Percentiles rank a stretch among this genome's conserved stretches.
Evolutionary conservation across 75 land plant species (phyloP).

Genomic region (Cupressus sempervirens): DNA sequence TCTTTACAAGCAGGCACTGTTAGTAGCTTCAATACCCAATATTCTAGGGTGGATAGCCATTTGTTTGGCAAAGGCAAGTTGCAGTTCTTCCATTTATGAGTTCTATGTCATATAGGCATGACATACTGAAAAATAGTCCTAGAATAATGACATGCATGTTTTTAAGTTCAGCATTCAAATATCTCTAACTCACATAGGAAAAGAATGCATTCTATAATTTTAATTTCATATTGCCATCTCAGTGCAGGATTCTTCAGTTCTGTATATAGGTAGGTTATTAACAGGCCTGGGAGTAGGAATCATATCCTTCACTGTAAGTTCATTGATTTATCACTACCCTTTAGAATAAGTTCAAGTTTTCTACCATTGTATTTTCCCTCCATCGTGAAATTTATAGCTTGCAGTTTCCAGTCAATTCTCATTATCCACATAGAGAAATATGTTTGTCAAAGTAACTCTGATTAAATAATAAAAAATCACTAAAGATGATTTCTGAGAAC

Average conservation of each 20-base stretch:
- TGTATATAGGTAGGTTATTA: slow-evolving; percentile 21
- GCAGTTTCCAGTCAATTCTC: neutral
- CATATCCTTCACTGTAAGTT: slow-evolving; percentile 35
- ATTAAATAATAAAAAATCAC: too few relatives aligned
- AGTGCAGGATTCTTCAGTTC: slow-evolving; percentile 16
- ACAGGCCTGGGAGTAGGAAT: slow-evolving; percentile 31
- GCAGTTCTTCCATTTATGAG: neutral
- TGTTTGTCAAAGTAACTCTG: neutral
- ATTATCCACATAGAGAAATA: neutral
- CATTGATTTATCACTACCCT: neutral
- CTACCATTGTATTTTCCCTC: neutral
- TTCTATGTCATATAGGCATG: neutral
- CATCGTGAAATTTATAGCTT: neutral
- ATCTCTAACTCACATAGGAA: neutral
- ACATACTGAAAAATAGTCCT: neutral
- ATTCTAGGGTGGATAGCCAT: slow-evolving; percentile 81
- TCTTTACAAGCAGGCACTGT: slow-evolving; percentile 47
- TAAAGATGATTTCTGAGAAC: neutral
- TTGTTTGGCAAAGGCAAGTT: slow-evolving; percentile 62
- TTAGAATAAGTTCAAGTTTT: neutral
- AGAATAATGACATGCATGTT: neutral
- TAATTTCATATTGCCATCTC: neutral
- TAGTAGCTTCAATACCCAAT: slow-evolving; percentile 78
- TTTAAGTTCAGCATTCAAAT: neutral
- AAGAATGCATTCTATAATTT: neutral